Percentiles rank a stretch among this genome's conserved stretches.
Evolutionary conservation across 768 basidiomycete species (phyloP).

Genomic region (Boletus subcaerulescens): DNA sequence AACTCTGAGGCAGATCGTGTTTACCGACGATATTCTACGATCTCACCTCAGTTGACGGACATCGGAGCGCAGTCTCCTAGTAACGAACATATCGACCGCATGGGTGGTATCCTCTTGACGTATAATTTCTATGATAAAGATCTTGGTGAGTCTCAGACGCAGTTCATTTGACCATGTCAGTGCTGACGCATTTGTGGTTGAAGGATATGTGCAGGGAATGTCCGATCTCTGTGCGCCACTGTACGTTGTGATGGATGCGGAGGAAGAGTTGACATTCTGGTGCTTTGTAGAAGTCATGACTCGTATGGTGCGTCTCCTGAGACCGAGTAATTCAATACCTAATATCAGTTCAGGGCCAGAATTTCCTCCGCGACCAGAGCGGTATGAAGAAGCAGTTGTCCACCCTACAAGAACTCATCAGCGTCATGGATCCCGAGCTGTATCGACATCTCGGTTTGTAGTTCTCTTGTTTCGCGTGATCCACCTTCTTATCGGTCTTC

Average conservation of each 20-base stretch:
- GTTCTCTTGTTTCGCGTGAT: not conserved
- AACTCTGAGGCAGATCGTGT: slow-evolving; percentile 53
- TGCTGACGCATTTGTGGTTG: slow-evolving; percentile 17
- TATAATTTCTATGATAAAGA: slow-evolving; percentile 90
- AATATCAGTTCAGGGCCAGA: slow-evolving; percentile 64
- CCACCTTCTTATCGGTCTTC: not conserved
- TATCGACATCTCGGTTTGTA: slow-evolving; percentile 80
- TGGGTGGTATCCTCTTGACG: slow-evolving; percentile 82
- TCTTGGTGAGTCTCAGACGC: slow-evolving; percentile 53
- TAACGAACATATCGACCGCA: slow-evolving; percentile 89
- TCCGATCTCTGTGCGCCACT: slow-evolving; percentile 92
- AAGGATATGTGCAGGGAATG: slow-evolving; percentile 99
- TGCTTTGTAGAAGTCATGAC: slow-evolving; percentile 94
- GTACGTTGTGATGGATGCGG: slow-evolving; percentile 86
- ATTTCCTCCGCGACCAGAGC: slow-evolving; percentile 94
- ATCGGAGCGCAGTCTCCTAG: slow-evolving; percentile 85
- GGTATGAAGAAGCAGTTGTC: slow-evolving; percentile 96
- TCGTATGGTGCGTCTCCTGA: slow-evolving; percentile 68
- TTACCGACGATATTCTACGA: slow-evolving; percentile 61
- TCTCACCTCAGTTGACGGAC: slow-evolving; percentile 68
- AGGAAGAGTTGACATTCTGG: slow-evolving; percentile 94
- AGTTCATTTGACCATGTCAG: not conserved
- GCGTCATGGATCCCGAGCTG: slow-evolving; percentile 93
- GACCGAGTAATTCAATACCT: not conserved
- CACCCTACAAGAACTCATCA: slow-evolving; percentile 85